phyloP scores from a whole-genome alignment of 2,329 filamentous ascomycete species.

The Venturia oleaginea region DNA sequence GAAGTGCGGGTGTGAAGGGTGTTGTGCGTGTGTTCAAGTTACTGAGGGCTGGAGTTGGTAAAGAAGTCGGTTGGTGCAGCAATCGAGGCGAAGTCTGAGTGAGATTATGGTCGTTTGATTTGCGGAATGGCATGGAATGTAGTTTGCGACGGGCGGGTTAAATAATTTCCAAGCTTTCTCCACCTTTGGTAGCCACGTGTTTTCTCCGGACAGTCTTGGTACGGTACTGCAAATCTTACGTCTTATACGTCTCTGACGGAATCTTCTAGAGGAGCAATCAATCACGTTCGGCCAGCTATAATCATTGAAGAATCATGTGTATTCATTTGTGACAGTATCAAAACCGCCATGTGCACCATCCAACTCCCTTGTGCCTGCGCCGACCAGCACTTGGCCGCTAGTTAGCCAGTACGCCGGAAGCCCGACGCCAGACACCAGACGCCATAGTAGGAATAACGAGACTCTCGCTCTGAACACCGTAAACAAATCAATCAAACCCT shows the following conservation, averaged over 20 bases:
- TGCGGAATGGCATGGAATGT: background rate
- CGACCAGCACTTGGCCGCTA: conserved; percentile 5
- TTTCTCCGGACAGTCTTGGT: background rate
- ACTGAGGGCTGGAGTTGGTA: background rate
- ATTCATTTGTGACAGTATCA: background rate
- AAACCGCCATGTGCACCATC: background rate
- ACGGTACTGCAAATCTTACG: background rate
- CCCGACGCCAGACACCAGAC: too few relatives aligned
- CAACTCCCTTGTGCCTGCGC: background rate
- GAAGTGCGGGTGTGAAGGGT: background rate
- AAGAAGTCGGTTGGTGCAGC: background rate
- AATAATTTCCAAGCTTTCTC: background rate
- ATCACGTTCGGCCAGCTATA: background rate
- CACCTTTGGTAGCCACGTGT: background rate
- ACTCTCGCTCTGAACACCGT: background rate
- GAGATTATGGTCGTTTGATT: background rate
- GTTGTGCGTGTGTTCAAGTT: background rate
- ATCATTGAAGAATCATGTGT: background rate
- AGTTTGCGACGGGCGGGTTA: background rate
- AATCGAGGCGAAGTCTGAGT: background rate
- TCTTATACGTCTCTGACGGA: background rate
- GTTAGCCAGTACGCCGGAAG: background rate
- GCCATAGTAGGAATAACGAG: background rate
- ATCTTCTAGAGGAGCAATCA: background rate
- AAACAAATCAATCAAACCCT: background rate